Base-by-base conservation (phyloP, 2,329 filamentous ascomycete species). In the Colletotrichum lini region DNA sequence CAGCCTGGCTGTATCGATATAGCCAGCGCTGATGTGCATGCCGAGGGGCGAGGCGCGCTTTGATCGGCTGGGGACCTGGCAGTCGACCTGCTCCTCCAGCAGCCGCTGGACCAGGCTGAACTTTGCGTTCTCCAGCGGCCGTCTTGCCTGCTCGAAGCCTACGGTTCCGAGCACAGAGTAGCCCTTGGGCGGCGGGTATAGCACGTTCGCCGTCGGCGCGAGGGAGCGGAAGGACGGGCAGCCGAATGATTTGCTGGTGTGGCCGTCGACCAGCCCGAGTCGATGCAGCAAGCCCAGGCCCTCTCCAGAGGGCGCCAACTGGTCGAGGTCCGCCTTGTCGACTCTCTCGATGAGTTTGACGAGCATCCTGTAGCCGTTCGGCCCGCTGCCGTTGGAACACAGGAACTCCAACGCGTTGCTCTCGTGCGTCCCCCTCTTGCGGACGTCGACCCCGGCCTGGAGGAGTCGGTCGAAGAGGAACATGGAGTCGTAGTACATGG, bases 381-480 rank as follows among this genome's bases (percentile, higher is more conserved):
- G 45, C 13, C 7, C 9, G 10, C 30, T 40, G 12, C 38, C 35
- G 26, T 67, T 40, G 10, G 49, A 35, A 21, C 65, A 67, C 8
- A 52, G 10, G 15, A 54, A 35, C 9, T 67, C 57, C 16, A 67
- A 5, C n/a, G 58, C 49, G 30, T 54, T 62, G 2, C 12, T 13
- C 5, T 15, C 21, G 4, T 21, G 35, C 35, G 35, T 2, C 3
- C 9, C 30, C 35, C 57, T 47, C 9, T 53, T 35, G 23, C 61
- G 38, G 4, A 56, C 58, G 7, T 63, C 15, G 16, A 18, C 7
- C 2, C 35, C 57, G 4, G 15, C 30, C 7, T 21, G 45, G 2
- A 67, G 49, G 2, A 67, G 49, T 18, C 58, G 57, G 21, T 26
- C 57, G 4, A 67, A 60, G 3, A 67, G 38, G 13, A 47, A 62